Percentiles rank a stretch among this genome's conserved stretches.
phyloP scores from a whole-genome alignment of 2,329 filamentous ascomycete genomes.

The Rhexocercosporidium sp. region DNA sequence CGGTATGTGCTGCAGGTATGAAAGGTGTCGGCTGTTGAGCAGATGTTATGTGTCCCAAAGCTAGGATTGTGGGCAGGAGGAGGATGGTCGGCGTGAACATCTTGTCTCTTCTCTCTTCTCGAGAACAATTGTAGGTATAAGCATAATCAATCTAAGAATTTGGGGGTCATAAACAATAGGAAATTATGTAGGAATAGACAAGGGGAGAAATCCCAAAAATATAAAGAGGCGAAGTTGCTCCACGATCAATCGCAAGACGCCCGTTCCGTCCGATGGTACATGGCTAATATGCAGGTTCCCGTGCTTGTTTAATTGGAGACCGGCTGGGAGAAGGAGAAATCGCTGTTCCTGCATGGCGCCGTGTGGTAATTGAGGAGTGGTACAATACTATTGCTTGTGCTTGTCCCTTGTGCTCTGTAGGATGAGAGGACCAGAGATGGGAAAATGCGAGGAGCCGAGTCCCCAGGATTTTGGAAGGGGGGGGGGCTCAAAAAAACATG shows the following conservation, averaged over 20 bases:
- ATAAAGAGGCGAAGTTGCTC: not conserved
- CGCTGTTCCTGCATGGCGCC: not conserved
- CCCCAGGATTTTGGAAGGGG: too few species aligned
- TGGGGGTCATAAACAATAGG: too few species aligned
- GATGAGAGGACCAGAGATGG: not conserved
- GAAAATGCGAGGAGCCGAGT: not conserved
- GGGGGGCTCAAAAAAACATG: too few species aligned
- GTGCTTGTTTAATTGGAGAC: not conserved
- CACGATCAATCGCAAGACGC: not conserved
- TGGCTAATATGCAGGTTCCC: not conserved
- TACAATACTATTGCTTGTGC: not conserved
- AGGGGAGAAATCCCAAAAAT: not conserved
- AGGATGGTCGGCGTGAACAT: too few species aligned
- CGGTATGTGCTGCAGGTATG: constrained; percentile 1
- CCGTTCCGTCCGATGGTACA: not conserved
- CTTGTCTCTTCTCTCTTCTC: too few species aligned
- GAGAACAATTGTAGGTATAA: too few species aligned
- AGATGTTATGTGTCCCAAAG: too few species aligned
- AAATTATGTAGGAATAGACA: too few species aligned
- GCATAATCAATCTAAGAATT: too few species aligned
- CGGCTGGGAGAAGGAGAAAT: not conserved
- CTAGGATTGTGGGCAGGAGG: not conserved
- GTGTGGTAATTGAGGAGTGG: not conserved
- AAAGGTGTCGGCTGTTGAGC: constrained; percentile 6
- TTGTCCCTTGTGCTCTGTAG: not conserved